A percentile compares a stretch with the other conserved stretches of the same genome.
These are phyloP conservation scores for Daphne laureola DNA, from an alignment of 441 rosid genomes.

Conservation along the genomic window DNA sequence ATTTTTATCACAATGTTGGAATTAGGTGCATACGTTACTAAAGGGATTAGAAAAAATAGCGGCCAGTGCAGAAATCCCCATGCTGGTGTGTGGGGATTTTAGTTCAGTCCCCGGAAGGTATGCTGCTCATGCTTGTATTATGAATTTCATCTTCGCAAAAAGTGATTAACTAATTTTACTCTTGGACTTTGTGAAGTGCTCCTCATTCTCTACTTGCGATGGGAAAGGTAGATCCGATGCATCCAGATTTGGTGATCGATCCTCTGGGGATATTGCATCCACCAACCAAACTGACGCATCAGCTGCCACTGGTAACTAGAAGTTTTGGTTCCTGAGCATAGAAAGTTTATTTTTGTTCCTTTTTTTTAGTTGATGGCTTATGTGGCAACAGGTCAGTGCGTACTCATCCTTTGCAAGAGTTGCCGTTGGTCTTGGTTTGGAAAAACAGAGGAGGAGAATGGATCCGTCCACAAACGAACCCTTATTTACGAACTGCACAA, in stretches of 20 bases:
- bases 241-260: constrained; percentile 70
- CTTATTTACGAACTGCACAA: constrained; percentile 76
- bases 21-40: constrained; percentile 74
- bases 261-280: constrained; percentile 81
- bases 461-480: constrained; percentile 80
- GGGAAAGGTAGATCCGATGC: constrained; percentile 71
- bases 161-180: constrained; percentile 8
- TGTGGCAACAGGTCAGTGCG: constrained; percentile 72
- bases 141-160: background rate
- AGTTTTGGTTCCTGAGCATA: background rate
- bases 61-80: constrained; percentile 88
- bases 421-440: constrained; percentile 41
- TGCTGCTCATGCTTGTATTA: constrained; percentile 6
- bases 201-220: constrained; percentile 82
- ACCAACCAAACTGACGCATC: constrained; percentile 72
- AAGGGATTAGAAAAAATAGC: constrained; percentile 93
- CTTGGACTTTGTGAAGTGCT: constrained; percentile 42
- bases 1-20: constrained; percentile 1
- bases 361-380: background rate
- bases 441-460: constrained; percentile 70
- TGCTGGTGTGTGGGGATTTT: constrained; percentile 96
- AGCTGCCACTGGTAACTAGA: constrained; percentile 64
- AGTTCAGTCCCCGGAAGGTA: constrained; percentile 77
- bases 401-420: constrained; percentile 72
- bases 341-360: background rate